phyloP scores from a whole-genome alignment of 2,329 filamentous ascomycete genomes.

The Colletotrichum endophyticum region DNA sequence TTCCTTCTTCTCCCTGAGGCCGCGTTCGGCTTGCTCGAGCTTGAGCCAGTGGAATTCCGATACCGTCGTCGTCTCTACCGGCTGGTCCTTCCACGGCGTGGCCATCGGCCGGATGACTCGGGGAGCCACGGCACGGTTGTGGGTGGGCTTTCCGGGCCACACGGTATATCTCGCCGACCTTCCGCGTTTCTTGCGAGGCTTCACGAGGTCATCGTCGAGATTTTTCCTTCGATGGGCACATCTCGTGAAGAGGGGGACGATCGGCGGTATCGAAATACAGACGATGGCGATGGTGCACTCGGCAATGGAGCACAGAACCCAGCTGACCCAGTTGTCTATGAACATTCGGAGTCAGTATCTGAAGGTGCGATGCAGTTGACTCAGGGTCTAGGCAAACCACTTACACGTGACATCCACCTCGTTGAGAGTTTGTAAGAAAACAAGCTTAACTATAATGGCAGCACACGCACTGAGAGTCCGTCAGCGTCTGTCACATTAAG shows the following conservation, averaged over 20 bases:
- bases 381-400: neutral
- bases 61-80: neutral
- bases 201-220: neutral
- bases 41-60: conserved; percentile 12
- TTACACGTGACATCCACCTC: conserved; percentile 33
- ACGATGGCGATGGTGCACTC: conserved; percentile 36
- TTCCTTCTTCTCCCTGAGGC: neutral
- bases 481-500: neutral
- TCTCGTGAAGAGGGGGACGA: conserved; percentile 27
- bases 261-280: conserved; percentile 36
- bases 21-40: neutral
- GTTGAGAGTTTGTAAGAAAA: conserved; percentile 25
- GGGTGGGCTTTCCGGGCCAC: neutral
- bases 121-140: neutral
- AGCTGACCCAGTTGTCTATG: conserved; percentile 30
- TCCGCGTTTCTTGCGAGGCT: neutral
- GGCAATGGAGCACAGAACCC: conserved; percentile 34
- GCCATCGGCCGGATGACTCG: conserved; percentile 13
- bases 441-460: conserved; percentile 27
- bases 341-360: neutral
- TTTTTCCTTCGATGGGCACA: neutral
- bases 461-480: conserved; percentile 26
- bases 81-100: conserved; percentile 12
- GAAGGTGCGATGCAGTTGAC: no score
- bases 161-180: neutral